Percentiles rank a stretch among this genome's conserved stretches.
These are phyloP conservation scores for Kokia cookei DNA, from an alignment of 441 rosid genomes.

Conservation along the genomic window DNA sequence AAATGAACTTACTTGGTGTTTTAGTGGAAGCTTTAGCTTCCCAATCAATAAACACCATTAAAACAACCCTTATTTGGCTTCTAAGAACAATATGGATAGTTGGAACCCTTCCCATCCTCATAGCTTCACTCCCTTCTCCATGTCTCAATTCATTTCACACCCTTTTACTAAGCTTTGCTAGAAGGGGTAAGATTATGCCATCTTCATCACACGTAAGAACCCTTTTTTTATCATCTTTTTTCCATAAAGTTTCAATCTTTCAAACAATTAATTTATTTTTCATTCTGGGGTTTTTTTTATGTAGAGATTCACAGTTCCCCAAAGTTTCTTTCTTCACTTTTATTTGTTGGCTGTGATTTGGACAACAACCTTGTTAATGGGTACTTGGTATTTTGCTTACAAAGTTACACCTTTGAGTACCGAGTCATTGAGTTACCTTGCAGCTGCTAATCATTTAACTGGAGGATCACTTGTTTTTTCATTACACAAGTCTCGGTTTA, in stretches of 20 bases:
- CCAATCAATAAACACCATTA: slow-evolving; percentile 5
- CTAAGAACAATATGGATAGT: slow-evolving; percentile 26
- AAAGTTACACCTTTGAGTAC: slow-evolving; percentile 14
- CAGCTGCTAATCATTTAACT: slow-evolving; percentile 20
- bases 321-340: slow-evolving; percentile 27
- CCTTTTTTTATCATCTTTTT: not conserved
- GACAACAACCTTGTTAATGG: slow-evolving; percentile 22
- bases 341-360: slow-evolving; percentile 23
- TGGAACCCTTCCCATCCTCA: slow-evolving; percentile 23
- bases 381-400: slow-evolving; percentile 28
- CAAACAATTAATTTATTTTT: not conserved
- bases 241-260: not conserved
- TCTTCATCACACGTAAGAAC: slow-evolving; percentile 22
- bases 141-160: slow-evolving; percentile 7
- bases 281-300: not conserved
- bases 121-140: slow-evolving; percentile 19
- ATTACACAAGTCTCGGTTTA: slow-evolving; percentile 12
- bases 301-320: slow-evolving; percentile 30
- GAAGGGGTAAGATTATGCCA: slow-evolving; percentile 25
- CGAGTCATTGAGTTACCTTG: slow-evolving; percentile 13
- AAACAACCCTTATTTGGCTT: slow-evolving; percentile 22
- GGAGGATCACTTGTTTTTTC: slow-evolving; percentile 20
- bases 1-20: not conserved
- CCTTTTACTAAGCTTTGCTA: slow-evolving; percentile 15
- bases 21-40: not conserved